Evolutionary conservation across 305 asterid species (phyloP).

Genomic region (Fraxinus floribunda): DNA sequence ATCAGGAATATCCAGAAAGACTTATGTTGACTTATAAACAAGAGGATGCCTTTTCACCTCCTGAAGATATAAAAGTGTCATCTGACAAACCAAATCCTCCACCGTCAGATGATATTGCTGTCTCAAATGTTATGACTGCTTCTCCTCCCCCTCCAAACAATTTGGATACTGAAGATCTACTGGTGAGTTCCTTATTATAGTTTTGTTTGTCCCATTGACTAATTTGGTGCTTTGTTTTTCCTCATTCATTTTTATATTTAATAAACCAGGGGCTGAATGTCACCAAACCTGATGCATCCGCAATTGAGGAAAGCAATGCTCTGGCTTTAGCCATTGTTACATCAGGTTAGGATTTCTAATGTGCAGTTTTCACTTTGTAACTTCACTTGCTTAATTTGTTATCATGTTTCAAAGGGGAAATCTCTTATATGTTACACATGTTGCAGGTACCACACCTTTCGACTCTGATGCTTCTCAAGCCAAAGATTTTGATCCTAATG

Average conservation of each 20-base stretch:
- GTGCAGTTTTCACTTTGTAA: neutral
- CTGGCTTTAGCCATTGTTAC: constrained; percentile 90
- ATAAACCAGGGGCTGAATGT: constrained; percentile 65
- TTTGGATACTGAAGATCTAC: constrained; percentile 57
- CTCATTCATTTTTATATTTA: neutral
- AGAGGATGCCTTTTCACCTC: constrained; percentile 58
- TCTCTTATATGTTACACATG: neutral
- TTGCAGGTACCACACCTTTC: constrained; percentile 43
- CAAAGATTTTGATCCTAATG: constrained; percentile 59
- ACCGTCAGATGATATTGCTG: constrained; percentile 45
- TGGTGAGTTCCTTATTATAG: constrained; percentile 43
- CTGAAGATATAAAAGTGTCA: constrained; percentile 51
- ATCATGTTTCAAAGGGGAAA: neutral
- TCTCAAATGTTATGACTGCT: constrained; percentile 39
- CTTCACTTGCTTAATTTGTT: neutral
- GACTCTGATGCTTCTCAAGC: constrained; percentile 46
- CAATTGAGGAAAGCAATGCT: constrained; percentile 81
- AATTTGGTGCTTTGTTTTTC: no score
- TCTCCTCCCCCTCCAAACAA: constrained; percentile 34
- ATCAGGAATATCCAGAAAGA: constrained; percentile 91
- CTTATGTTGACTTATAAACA: constrained; percentile 89
- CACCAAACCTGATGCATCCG: constrained; percentile 49
- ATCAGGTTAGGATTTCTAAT: constrained; percentile 50
- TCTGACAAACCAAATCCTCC: constrained; percentile 48
- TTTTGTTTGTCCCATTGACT: constrained; percentile 8